A percentile compares a stretch with the other conserved stretches of the same genome.
Conservation (phyloP, 2,329 filamentous ascomycete species). For the Penicillium italicum region DNA sequence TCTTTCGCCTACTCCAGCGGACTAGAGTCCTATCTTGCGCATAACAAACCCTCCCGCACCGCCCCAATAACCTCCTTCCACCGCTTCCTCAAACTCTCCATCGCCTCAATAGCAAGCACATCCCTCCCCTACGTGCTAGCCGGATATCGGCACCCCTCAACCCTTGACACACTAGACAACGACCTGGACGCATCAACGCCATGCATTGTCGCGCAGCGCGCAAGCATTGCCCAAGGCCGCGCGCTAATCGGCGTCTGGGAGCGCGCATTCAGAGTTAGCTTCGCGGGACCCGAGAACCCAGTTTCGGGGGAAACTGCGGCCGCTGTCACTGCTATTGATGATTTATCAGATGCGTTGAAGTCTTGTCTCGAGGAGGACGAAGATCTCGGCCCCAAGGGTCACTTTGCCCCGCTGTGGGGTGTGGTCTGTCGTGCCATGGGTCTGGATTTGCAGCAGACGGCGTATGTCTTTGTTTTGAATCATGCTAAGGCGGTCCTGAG, state of each 20-base stretch:
- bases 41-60: constrained; percentile 45
- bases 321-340: constrained; percentile 31
- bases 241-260: constrained; percentile 61
- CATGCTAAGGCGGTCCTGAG: constrained; percentile 62
- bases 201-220: constrained; percentile 60
- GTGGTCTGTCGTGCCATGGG: constrained; percentile 52
- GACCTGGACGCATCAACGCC: constrained; percentile 61
- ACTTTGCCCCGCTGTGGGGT: constrained; percentile 61
- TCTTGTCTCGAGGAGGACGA: constrained; percentile 25
- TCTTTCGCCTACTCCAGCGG: constrained; percentile 65
- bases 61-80: constrained; percentile 47
- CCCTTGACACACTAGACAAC: constrained; percentile 55
- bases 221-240: constrained; percentile 58
- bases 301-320: constrained; percentile 16
- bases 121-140: constrained; percentile 59
- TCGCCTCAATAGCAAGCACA: constrained; percentile 56
- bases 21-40: constrained; percentile 61
- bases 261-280: constrained; percentile 46
- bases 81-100: constrained; percentile 55
- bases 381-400: constrained; percentile 45
- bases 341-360: constrained; percentile 41
- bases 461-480: constrained; percentile 61
- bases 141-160: constrained; percentile 50
- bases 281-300: constrained; percentile 16
- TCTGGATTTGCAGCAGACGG: constrained; percentile 51